phyloP scores from a whole-genome alignment of 2,329 filamentous ascomycete genomes.

The Apiospora phragmitis region DNA sequence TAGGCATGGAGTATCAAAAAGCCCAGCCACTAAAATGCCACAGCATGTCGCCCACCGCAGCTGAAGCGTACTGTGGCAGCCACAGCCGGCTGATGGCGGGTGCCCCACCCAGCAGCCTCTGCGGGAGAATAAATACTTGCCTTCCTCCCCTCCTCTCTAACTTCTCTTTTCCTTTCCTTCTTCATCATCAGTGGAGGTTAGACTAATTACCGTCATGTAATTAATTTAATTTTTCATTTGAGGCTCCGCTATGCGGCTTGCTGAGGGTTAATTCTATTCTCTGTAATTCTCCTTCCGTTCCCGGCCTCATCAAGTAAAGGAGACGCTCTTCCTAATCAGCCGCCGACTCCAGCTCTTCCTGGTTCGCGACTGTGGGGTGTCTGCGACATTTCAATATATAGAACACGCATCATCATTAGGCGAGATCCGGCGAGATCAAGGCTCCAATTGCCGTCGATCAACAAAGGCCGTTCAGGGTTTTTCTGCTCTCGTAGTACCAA shows the following conservation, averaged over 20 bases:
- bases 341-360: conserved; percentile 35
- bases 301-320: conserved; percentile 35
- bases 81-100: background rate
- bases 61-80: background rate
- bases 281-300: conserved; percentile 38
- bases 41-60: background rate
- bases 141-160: background rate
- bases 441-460: background rate
- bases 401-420: background rate
- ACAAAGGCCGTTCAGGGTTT: too few species aligned
- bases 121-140: background rate
- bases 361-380: conserved; percentile 39
- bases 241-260: conserved; percentile 37
- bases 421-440: background rate
- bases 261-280: conserved; percentile 35
- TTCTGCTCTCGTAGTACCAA: background rate
- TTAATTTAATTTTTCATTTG: conserved; percentile 32
- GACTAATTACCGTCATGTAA: conserved; percentile 38
- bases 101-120: background rate
- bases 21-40: background rate
- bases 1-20: too few species aligned
- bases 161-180: conserved; percentile 22
- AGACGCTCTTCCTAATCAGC: conserved; percentile 35
- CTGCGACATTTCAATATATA: conserved; percentile 27
- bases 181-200: conserved; percentile 39